These are phyloP conservation scores for Fusarium tanahbumbuense DNA, from an alignment of 2,329 filamentous ascomycete genomes.

Conservation along the genomic window DNA sequence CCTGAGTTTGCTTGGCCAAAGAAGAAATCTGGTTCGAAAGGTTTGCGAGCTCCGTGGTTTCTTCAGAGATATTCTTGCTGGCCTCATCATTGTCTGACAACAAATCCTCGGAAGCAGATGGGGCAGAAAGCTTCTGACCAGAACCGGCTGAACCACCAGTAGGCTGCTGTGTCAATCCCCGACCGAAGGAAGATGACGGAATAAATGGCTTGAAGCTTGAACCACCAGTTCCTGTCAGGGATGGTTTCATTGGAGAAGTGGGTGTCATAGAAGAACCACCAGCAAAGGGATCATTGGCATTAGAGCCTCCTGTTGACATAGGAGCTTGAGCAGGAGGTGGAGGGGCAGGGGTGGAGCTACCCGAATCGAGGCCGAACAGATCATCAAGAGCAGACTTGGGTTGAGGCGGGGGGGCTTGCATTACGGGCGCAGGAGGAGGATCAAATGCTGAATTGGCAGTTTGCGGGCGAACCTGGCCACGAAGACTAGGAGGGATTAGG, in stretches of 20 bases:
- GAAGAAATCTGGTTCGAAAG: conserved; percentile 95
- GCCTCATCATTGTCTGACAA: conserved; percentile 92
- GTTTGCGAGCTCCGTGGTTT: conserved; percentile 93
- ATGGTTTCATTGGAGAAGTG: conserved; percentile 65
- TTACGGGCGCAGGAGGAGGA: conserved; percentile 54
- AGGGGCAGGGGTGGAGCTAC: conserved; percentile 58
- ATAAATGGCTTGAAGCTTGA: conserved; percentile 87
- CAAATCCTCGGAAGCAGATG: conserved; percentile 79
- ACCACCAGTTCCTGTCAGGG: conserved; percentile 55
- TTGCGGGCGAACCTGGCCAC: conserved; percentile 67
- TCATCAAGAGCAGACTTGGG: conserved; percentile 91
- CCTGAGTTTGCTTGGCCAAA: conserved; percentile 92
- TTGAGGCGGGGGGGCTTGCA: conserved; percentile 53
- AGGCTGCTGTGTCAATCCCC: conserved; percentile 79
- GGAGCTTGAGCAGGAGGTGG: conserved; percentile 69
- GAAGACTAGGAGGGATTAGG: conserved; percentile 87
- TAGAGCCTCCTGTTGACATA: conserved; percentile 80
- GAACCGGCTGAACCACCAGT: conserved; percentile 70
- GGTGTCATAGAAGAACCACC: conserved; percentile 61
- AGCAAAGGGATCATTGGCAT: conserved; percentile 71
- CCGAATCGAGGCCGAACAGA: conserved; percentile 89
- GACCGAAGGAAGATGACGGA: conserved; percentile 91
- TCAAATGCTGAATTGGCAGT: conserved; percentile 67
- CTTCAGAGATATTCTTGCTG: conserved; percentile 86
- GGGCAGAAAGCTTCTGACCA: conserved; percentile 50